These are phyloP conservation scores for Hymenoscyphus albidus DNA, from an alignment of 2,329 filamentous ascomycete genomes.

Conservation along the genomic window DNA sequence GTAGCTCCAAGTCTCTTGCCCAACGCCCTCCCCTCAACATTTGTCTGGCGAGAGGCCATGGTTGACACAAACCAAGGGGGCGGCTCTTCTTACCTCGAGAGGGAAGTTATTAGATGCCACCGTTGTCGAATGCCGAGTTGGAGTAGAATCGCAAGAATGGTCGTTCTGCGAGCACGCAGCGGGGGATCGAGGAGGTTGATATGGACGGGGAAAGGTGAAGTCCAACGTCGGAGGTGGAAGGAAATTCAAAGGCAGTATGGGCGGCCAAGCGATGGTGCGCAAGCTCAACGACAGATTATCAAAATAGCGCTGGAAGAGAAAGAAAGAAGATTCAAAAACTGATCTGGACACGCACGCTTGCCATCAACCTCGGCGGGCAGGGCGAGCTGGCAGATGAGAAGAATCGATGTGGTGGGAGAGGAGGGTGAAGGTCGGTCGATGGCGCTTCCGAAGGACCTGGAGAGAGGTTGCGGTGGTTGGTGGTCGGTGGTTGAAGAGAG, in stretches of 20 bases:
- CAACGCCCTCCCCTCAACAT: constrained; percentile 15
- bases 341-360: constrained; percentile 24
- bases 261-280: constrained; percentile 26
- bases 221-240: constrained; percentile 10
- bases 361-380: constrained; percentile 26
- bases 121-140: neutral
- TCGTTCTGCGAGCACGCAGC: constrained; percentile 15
- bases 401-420: constrained; percentile 10
- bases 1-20: constrained; percentile 22
- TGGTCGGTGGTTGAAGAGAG: constrained; percentile 12
- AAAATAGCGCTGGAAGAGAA: constrained; percentile 27
- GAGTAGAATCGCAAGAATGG: neutral
- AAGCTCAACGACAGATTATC: constrained; percentile 25
- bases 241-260: constrained; percentile 13
- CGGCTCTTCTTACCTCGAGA: constrained; percentile 30
- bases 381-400: constrained; percentile 10
- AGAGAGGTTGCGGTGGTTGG: constrained; percentile 2
- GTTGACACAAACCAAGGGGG: constrained; percentile 26
- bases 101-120: neutral
- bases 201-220: constrained; percentile 6
- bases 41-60: constrained; percentile 18
- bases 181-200: constrained; percentile 12
- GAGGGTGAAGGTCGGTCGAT: constrained; percentile 9
- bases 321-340: constrained; percentile 25
- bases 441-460: constrained; percentile 1